Evolutionary conservation across 1,139 yeast species (phyloP).

Genomic region (Wickerhamiella infanticola): DNA sequence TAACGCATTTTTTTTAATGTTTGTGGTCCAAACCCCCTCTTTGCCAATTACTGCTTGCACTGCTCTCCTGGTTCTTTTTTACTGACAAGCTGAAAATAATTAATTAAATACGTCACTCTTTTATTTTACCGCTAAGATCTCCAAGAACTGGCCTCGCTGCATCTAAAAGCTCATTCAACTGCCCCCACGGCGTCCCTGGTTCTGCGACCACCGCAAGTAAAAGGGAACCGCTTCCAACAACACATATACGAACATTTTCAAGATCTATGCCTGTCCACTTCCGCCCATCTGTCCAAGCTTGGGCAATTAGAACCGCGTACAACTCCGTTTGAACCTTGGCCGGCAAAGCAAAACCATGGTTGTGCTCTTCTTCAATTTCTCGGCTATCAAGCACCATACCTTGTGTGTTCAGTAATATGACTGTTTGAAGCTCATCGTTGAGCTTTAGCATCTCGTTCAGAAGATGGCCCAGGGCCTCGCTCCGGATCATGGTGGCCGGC

Average conservation of each 20-base stretch:
- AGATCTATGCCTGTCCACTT: neutral
- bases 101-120: neutral
- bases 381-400: neutral
- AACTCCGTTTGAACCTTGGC: neutral
- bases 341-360: neutral
- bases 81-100: neutral
- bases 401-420: neutral
- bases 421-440: neutral
- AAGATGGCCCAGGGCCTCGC: neutral
- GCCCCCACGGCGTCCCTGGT: neutral
- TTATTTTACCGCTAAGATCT: neutral
- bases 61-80: neutral
- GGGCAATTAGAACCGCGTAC: neutral
- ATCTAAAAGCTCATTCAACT: neutral
- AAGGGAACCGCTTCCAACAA: neutral
- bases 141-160: neutral
- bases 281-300: neutral
- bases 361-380: neutral
- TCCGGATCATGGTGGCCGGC: neutral
- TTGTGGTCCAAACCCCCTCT: neutral
- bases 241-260: neutral
- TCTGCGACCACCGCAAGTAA: neutral
- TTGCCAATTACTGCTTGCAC: neutral
- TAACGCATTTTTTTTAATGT: constrained; percentile 25
- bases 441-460: neutral